Conservation (phyloP, 495 filamentous ascomycete genomes). For the Trichoderma reesei region DNA sequence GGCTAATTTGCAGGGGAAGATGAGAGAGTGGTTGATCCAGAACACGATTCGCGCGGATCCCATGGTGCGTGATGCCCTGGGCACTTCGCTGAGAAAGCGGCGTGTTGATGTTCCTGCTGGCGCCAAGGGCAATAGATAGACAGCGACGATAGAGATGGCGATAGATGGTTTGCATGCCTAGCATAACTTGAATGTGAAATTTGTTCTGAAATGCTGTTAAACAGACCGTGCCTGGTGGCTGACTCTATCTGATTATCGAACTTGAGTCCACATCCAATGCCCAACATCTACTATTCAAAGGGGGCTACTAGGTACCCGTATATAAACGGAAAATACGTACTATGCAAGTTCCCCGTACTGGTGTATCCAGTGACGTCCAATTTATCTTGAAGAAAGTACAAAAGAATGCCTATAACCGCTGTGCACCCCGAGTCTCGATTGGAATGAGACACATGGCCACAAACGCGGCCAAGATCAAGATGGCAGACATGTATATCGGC, state of each 20-base stretch:
- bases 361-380: too few species aligned
- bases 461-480: conserved; percentile 58
- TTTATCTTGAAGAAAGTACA: not conserved
- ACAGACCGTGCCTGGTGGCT: too few species aligned
- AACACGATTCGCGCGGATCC: conserved; percentile 62
- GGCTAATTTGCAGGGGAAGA: conserved; percentile 48
- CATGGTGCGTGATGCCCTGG: conserved; percentile 66
- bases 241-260: not conserved
- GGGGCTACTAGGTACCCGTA: too few species aligned
- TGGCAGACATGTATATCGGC: conserved; percentile 65
- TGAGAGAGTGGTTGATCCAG: conserved; percentile 70
- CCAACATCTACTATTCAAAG: not conserved
- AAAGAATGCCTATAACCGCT: conserved; percentile 42
- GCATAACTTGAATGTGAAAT: not conserved
- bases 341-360: too few species aligned
- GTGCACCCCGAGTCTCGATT: conserved; percentile 64
- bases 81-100: conserved; percentile 48
- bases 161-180: not conserved
- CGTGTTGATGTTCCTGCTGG: conserved; percentile 46
- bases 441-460: conserved; percentile 54
- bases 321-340: too few species aligned
- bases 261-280: not conserved
- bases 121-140: conserved; percentile 41
- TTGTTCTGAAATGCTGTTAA: not conserved
- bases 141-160: not conserved